Evolutionary conservation across 2,329 filamentous ascomycete species (phyloP).

Genomic region (Coniochaeta ligniaria): DNA sequence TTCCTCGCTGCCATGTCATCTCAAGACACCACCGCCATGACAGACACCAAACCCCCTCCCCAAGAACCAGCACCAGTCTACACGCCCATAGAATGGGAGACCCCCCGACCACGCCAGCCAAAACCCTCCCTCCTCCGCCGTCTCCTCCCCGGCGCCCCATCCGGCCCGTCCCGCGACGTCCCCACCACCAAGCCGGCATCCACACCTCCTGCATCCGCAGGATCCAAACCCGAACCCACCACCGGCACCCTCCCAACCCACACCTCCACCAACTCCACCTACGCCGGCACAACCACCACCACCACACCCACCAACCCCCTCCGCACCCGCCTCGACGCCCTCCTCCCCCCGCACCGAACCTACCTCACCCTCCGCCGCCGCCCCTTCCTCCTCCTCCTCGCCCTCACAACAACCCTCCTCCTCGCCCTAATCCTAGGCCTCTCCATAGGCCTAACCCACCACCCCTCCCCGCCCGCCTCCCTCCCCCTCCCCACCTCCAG

Average conservation of each 20-base stretch:
- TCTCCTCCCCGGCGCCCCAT: not conserved
- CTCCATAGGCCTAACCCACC: conserved; percentile 8
- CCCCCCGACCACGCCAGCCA: not conserved
- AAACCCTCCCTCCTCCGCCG: not conserved
- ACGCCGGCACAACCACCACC: not conserved
- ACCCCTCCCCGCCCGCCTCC: conserved; percentile 3
- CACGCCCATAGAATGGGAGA: not conserved
- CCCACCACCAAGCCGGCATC: not conserved
- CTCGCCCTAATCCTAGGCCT: conserved; percentile 8
- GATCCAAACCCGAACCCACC: not conserved
- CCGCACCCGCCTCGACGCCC: conserved; percentile 2
- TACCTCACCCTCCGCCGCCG: conserved; percentile 6
- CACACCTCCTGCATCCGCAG: not conserved
- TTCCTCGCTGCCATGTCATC: not conserved
- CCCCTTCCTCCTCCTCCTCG: conserved; percentile 6
- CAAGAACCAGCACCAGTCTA: not conserved
- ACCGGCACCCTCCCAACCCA: conserved; percentile 1
- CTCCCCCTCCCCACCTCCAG: not conserved
- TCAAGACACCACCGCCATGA: not conserved
- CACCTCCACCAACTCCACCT: not conserved
- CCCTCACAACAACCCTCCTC: not conserved
- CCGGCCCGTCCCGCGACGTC: conserved; percentile 2
- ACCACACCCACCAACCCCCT: not conserved
- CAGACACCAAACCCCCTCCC: not conserved
- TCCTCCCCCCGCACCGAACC: conserved; percentile 5